Evolutionary conservation across 345 rosid species (phyloP).

Genomic region (Brassica incana): DNA sequence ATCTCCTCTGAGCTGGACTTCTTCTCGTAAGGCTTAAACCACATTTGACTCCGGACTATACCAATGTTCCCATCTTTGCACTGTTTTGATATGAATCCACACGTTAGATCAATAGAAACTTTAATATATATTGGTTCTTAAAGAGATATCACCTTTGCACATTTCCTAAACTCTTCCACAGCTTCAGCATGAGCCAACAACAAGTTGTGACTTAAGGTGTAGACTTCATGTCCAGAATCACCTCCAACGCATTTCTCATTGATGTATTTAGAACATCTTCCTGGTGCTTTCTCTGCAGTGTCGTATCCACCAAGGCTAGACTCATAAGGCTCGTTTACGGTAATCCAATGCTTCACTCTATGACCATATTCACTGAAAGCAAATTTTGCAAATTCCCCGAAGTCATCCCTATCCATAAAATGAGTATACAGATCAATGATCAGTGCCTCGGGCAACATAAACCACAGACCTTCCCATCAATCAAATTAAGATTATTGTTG

Average conservation of each 20-base stretch:
- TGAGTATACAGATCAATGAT: neutral
- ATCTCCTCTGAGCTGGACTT: conserved; percentile 24
- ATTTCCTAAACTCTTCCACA: conserved; percentile 40
- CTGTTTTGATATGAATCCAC: conserved; percentile 11
- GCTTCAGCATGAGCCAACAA: conserved; percentile 43
- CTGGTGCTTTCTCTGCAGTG: conserved; percentile 40
- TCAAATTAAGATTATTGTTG: conserved; percentile 63
- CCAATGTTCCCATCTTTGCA: conserved; percentile 40
- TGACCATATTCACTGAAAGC: conserved; percentile 44
- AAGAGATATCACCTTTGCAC: conserved; percentile 31
- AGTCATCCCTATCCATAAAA: conserved; percentile 29
- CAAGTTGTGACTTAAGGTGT: conserved; percentile 36
- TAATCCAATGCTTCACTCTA: conserved; percentile 55
- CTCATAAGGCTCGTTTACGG: conserved; percentile 50
- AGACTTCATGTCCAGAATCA: conserved; percentile 15
- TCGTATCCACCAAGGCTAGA: conserved; percentile 39
- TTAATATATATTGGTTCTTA: neutral
- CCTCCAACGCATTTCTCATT: conserved; percentile 21
- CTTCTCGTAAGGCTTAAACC: conserved; percentile 39
- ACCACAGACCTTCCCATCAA: neutral
- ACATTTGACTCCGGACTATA: conserved; percentile 35
- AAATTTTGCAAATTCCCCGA: conserved; percentile 35
- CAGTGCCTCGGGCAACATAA: neutral
- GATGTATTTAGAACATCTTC: conserved; percentile 42
- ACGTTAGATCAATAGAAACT: neutral